A percentile compares a stretch with the other conserved stretches of the same genome.
phyloP scores from a whole-genome alignment of 495 filamentous ascomycete genomes.

The Penicillium riverlandense region DNA sequence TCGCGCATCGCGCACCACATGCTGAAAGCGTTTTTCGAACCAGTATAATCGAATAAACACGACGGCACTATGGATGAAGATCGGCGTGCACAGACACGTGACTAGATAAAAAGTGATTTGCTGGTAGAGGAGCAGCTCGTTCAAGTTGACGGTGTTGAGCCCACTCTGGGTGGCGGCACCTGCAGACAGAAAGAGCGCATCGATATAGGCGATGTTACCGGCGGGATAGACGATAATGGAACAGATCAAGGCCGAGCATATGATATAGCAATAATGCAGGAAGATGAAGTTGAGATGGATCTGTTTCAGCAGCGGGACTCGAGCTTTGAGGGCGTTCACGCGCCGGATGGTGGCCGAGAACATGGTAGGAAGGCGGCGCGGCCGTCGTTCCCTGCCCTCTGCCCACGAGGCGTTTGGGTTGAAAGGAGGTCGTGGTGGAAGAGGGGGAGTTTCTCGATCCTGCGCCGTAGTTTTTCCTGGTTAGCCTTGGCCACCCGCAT shows the following conservation, averaged over 20 bases:
- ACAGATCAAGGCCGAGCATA: constrained; percentile 57
- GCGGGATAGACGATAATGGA: constrained; percentile 69
- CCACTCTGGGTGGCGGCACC: constrained; percentile 87
- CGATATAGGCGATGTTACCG: constrained; percentile 64
- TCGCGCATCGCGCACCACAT: constrained; percentile 58
- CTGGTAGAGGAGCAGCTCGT: constrained; percentile 67
- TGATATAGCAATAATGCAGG: constrained; percentile 79
- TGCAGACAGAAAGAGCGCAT: constrained; percentile 78
- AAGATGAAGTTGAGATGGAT: constrained; percentile 79
- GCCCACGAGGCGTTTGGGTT: constrained; percentile 4
- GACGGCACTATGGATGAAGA: constrained; percentile 79
- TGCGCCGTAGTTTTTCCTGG: not conserved
- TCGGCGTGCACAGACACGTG: constrained; percentile 74
- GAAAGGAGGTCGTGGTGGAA: constrained; percentile 1
- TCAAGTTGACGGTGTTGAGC: constrained; percentile 79
- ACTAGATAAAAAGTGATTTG: constrained; percentile 66
- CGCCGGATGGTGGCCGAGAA: constrained; percentile 20
- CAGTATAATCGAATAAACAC: constrained; percentile 91
- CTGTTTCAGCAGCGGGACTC: constrained; percentile 29
- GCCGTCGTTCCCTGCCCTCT: constrained; percentile 6
- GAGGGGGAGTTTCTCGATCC: constrained; percentile 13
- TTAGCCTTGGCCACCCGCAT: not conserved
- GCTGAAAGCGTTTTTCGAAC: constrained; percentile 92
- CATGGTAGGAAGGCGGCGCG: constrained; percentile 17
- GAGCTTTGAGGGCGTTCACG: constrained; percentile 14